Evolutionary conservation across 257 asterid species (phyloP).

Genomic region (Salvia rosmarinus): DNA sequence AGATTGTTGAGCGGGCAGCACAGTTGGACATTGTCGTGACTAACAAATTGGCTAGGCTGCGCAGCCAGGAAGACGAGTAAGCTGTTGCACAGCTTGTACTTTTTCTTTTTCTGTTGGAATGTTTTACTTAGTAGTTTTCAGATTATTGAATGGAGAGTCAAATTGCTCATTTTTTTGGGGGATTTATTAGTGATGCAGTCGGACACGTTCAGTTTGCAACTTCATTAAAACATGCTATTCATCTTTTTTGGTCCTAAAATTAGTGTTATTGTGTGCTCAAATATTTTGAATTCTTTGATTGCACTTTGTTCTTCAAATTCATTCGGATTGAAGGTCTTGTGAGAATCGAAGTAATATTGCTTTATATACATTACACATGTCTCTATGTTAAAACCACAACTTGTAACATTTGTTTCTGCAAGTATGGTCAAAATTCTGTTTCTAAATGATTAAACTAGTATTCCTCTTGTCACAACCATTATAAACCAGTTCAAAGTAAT

Average conservation of each 20-base stretch:
- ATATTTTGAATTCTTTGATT: too few species aligned
- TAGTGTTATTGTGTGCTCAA: background rate
- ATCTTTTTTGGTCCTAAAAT: background rate
- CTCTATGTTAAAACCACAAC: too few species aligned
- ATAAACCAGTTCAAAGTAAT: too few species aligned
- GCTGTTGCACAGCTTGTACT: background rate
- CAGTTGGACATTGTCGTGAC: constrained; percentile 54
- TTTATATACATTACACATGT: too few species aligned
- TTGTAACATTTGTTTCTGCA: too few species aligned
- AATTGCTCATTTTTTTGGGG: constrained; percentile 11
- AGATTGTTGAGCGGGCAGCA: constrained; percentile 53
- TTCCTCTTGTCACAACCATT: too few species aligned
- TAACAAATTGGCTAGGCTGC: constrained; percentile 55
- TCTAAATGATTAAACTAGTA: too few species aligned
- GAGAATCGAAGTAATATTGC: too few species aligned
- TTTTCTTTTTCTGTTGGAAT: constrained; percentile 14
- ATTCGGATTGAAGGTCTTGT: background rate
- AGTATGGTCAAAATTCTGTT: too few species aligned
- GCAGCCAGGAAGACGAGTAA: constrained; percentile 60
- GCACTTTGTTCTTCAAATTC: too few species aligned
- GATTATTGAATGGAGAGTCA: background rate
- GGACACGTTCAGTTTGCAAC: background rate
- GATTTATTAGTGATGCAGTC: background rate
- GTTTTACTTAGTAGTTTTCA: background rate
- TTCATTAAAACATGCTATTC: background rate